Evolutionary conservation across 805 yeast genomes (phyloP).

Genomic region (Candida qinlingensis): DNA sequence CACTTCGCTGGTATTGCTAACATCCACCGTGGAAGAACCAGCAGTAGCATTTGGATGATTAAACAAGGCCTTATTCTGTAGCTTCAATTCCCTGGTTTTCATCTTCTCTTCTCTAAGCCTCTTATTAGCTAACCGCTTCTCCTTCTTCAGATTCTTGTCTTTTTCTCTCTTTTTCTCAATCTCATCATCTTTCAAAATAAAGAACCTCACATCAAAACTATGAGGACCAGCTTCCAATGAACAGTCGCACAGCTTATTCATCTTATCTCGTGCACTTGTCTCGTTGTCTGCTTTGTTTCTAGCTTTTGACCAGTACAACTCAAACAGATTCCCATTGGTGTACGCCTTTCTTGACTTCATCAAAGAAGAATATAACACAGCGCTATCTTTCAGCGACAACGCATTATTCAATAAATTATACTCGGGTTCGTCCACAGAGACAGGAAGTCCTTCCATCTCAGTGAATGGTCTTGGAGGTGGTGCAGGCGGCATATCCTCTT

Average conservation of each 20-base stretch:
- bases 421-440: conserved; percentile 60
- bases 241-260: conserved; percentile 85
- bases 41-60: not conserved
- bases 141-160: conserved; percentile 34
- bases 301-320: conserved; percentile 74
- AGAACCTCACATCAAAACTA: conserved; percentile 66
- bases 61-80: not conserved
- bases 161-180: conserved; percentile 44
- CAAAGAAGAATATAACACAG: conserved; percentile 64
- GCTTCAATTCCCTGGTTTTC: conserved; percentile 17
- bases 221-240: conserved; percentile 78
- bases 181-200: conserved; percentile 79
- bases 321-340: conserved; percentile 65
- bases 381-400: conserved; percentile 65
- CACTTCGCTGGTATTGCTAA: not conserved
- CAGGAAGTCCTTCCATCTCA: conserved; percentile 60
- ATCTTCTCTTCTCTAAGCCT: conserved; percentile 29
- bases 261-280: conserved; percentile 69
- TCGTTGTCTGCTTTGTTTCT: conserved; percentile 35
- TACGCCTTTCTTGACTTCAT: conserved; percentile 67
- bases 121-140: conserved; percentile 31
- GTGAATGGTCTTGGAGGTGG: conserved; percentile 52
- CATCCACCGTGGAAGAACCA: not conserved
- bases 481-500: conserved; percentile 21
- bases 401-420: conserved; percentile 59